Percentiles rank a stretch among this genome's conserved stretches.
These are phyloP conservation scores for Ulvella scutata DNA, from an alignment of 139 green algal genomes.

Conservation along the genomic window DNA sequence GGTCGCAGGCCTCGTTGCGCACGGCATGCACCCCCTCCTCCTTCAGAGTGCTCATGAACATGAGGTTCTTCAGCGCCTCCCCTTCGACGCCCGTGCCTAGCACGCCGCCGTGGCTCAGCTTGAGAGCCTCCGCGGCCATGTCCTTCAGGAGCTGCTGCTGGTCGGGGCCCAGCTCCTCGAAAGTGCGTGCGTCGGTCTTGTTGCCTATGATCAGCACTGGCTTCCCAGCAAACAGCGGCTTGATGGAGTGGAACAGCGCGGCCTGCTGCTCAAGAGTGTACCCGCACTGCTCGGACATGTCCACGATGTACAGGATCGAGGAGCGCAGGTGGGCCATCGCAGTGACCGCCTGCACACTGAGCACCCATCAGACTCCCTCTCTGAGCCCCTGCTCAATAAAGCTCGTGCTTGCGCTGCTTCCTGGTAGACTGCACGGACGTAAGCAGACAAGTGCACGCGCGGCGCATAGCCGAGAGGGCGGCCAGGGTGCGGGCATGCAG, in stretches of 20 bases:
- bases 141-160: conserved; percentile 57
- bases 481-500: too few relatives aligned
- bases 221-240: conserved; percentile 98
- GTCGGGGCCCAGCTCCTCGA: conserved; percentile 22
- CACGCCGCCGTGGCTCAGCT: conserved; percentile 27
- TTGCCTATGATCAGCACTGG: conserved; percentile 91
- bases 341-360: conserved; percentile 75
- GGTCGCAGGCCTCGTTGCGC: conserved; percentile 65
- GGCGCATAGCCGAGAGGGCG: too few relatives aligned
- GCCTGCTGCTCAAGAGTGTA: conserved; percentile 89
- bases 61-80: conserved; percentile 30
- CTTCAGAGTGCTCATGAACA: conserved; percentile 82
- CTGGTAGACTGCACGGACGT: too few relatives aligned
- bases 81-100: neutral
- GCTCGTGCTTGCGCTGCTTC: too few relatives aligned
- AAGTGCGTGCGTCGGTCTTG: conserved; percentile 67
- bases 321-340: conserved; percentile 93
- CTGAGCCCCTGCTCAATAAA: too few relatives aligned
- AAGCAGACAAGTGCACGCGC: too few relatives aligned
- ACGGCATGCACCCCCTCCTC: conserved; percentile 75
- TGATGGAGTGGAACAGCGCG: conserved; percentile 92
- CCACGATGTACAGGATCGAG: conserved; percentile 92
- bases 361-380: too few relatives aligned
- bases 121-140: conserved; percentile 57
- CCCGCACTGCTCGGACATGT: conserved; percentile 88